Base-by-base conservation (phyloP, 306 rosid genomes). In the Sesbania bispinosa region DNA sequence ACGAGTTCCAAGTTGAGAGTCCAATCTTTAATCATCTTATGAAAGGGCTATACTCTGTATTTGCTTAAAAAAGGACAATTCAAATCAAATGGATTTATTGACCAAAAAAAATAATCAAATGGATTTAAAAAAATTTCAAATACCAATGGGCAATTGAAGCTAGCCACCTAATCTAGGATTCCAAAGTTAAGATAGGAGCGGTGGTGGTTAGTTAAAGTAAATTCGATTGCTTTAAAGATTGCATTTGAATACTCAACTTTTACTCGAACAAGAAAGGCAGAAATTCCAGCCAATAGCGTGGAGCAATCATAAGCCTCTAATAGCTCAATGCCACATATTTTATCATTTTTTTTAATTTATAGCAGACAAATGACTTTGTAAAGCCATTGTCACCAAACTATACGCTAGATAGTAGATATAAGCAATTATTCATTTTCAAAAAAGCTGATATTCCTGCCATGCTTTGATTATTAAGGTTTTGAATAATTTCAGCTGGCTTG, bases 151-250 rank as follows among this genome's bases (percentile, higher is more conserved):
- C 75, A 45, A 72, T 72, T 65, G 23, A 55, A 73, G 79, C 9
- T 7, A 65, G 64, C 82, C 75, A 72, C 82, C 69, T 79, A 79
- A 57, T 42, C 15, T 57, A 33, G 9, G 53, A 48, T 48, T 46
- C 53, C 43, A 57, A 65, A 71, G 70, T 57, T 55, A n/a, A 61
- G 52, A 53, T 11, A 52, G 46, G 72, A 70, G 52, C 20, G 67
- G 61, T 78, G 59, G 62, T 73, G 64, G 9, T 26, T 48, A n/a
- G n/a, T 27, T 47, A 79, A 50, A 38, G 73, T 58, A 45, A 62
- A 60, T 72, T 57, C 4, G 71, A 36, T 73, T 57, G 65, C 83
- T 73, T 73, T 65, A 65, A 67, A 72, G 64, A 16, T 52, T 53
- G 53, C 54, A 45, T 43, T 78, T 55, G 61, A 55, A 54, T 26